Evolutionary conservation across 306 rosid genomes (phyloP), one percentile per base, ranked within the genome.

Genomic region (Ammopiptanthus mongolicus): DNA sequence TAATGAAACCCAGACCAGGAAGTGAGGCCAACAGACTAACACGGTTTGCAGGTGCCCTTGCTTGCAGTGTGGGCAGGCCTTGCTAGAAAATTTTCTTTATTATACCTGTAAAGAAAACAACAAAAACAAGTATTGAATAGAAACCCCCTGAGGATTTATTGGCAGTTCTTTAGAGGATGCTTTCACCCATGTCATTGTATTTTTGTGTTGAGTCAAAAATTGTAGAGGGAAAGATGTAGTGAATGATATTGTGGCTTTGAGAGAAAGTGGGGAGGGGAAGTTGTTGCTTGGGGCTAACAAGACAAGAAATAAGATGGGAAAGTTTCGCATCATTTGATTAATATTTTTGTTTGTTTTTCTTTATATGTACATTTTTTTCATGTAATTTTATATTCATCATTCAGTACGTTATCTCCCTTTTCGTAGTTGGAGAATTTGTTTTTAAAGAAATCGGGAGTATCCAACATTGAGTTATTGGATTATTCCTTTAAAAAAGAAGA

Each of bases 1-100:
- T 93, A 47, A 83, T 93, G 80, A 79, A 79, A 5, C 79, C 85
- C 33, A 85, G 82, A 58, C 79, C 58, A 0, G 98, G 97, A 0
- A 19, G 68, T 0, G 39, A 25, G 0, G 98, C 86, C n/a, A 42
- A 18, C 1, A 72, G 84, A 41, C 80, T 93, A 5, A 79, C 96
- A 1, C 79, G 81, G 9, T 81, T 18, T 41, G 1, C 88, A 6
- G 98, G 97, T 3, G 76, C 89, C 9, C 91, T 93, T 0, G 0
- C 1, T 9, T 93, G 98, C 79, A 3, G 0, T 15, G 52, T 34
- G 0, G 87, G 88, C 47, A 31, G 3, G 0, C 96, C 90, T 22
- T 93, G 98, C 62, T 81, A 81, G 77, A 9, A 1, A 1, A 23
- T 31, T 60, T 33, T 60, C 23, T 33, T 31, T 31, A 14, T 10